Conservation (phyloP, 495 filamentous ascomycete species). For the Penicillium cataractarum region DNA sequence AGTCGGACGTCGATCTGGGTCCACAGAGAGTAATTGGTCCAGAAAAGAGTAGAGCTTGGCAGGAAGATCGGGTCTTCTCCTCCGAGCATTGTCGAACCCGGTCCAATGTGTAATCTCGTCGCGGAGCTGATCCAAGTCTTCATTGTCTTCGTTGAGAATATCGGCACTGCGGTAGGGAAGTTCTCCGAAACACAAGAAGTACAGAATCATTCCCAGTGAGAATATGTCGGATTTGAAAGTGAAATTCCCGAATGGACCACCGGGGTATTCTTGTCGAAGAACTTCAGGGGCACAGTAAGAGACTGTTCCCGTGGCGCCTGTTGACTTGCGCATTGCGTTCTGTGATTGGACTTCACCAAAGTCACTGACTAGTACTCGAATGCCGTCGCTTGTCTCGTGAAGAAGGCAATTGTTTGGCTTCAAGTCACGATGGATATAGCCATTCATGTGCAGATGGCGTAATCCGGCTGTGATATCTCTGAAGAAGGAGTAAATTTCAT, state of each 20-base stretch:
- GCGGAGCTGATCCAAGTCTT: constrained; percentile 87
- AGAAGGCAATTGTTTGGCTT: constrained; percentile 97
- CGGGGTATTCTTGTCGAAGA: constrained; percentile 64
- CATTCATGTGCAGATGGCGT: constrained; percentile 86
- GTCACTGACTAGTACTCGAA: constrained; percentile 88
- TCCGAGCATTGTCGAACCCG: constrained; percentile 77
- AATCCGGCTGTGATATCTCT: constrained; percentile 92
- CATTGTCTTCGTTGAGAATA: constrained; percentile 79
- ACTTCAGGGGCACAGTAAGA: constrained; percentile 98
- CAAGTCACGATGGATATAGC: constrained; percentile 94
- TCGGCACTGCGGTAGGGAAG: constrained; percentile 87
- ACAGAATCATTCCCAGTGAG: constrained; percentile 95
- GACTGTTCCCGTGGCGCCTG: constrained; percentile 92
- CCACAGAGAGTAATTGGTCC: constrained; percentile 75
- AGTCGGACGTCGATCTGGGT: constrained; percentile 76
- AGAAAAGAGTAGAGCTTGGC: constrained; percentile 84
- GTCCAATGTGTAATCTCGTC: constrained; percentile 86
- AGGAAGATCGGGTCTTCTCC: constrained; percentile 79
- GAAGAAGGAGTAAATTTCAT: constrained; percentile 96
- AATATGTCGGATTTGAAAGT: constrained; percentile 96
- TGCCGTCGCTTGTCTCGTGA: constrained; percentile 67
- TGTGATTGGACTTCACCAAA: constrained; percentile 94
- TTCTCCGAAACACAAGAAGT: constrained; percentile 93
- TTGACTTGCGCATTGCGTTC: constrained; percentile 77
- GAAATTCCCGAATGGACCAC: constrained; percentile 84